Evolutionary conservation across 2,329 filamentous ascomycete species (phyloP), one percentile per base, ranked within the genome.

Genomic region (Arthroderma sp.): DNA sequence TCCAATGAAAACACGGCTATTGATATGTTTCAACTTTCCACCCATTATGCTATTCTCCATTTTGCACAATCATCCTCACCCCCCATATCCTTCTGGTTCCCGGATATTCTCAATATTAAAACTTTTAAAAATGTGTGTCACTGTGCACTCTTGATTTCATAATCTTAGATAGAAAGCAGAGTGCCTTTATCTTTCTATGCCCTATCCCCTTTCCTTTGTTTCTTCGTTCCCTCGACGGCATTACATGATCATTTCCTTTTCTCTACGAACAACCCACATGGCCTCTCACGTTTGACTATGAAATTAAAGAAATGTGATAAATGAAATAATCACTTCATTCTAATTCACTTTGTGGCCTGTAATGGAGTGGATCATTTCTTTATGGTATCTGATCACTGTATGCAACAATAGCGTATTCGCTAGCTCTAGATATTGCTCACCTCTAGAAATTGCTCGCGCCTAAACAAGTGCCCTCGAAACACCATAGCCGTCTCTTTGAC

Each of bases 1-100:
- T 95, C 74, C 79, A 80, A 67, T 89, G 80, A 62, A 25, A 21
- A 39, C 17, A 37, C 13, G 23, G 15, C 17, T 54, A 23, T 39
- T 39, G 19, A 28, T 37, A 15, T 23, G 11, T 39, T 37, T 54
- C 33, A 23, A 33, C 33, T 54, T 21, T 17, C 17, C 25, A 17
- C 49, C 49, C 33, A 38, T 54, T 38, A 54, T 31, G 17, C 25
- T 54, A 39, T 39, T 54, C 33, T 17, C 51, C 33, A 39, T 39
- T 39, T 38, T 54, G 33, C 51, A 54, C 37, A 23, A 38, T 15
- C 49, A 35, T 19, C n/a, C 15, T 25, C 33, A 3, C 31, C 51
- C 37, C 21, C 38, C 33, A 19, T 54, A 28, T n/a, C 6, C 11
- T 17, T 4, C 11, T 19, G 21, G 9, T 37, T 11, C 19, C 21